A percentile compares a stretch with the other conserved stretches of the same genome.
phyloP scores from a whole-genome alignment of 1,284 basidiomycete species.

The Mycosarcoma maydis region DNA sequence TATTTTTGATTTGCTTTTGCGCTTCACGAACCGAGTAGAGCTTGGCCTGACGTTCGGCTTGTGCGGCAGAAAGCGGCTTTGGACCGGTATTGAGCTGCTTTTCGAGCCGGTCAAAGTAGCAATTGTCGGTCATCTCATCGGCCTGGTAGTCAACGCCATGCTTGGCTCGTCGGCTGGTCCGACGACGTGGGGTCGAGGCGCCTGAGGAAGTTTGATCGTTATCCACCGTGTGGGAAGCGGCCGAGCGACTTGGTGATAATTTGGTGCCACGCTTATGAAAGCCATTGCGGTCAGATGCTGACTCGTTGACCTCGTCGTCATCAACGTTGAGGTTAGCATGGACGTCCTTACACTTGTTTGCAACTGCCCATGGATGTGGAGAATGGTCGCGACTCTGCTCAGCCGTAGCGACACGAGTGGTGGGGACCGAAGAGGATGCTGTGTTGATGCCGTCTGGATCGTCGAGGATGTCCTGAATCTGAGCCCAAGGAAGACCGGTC shows the following conservation, averaged over 20 bases:
- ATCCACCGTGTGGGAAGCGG: constrained; percentile 11
- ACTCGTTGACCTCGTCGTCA: neutral
- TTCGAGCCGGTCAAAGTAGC: constrained; percentile 50
- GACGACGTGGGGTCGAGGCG: constrained; percentile 33
- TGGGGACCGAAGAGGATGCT: constrained; percentile 23
- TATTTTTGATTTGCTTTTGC: constrained; percentile 82
- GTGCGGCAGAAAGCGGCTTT: constrained; percentile 20
- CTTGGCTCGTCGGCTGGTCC: constrained; percentile 25
- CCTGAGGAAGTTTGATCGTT: constrained; percentile 23
- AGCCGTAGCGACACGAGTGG: constrained; percentile 23
- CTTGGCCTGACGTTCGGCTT: constrained; percentile 54
- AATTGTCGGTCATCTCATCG: constrained; percentile 45
- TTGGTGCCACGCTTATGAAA: constrained; percentile 17
- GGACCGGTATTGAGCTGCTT: constrained; percentile 21
- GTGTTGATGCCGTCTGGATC: constrained; percentile 44
- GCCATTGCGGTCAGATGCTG: constrained; percentile 4
- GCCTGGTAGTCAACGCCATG: constrained; percentile 36
- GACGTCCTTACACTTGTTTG: constrained; percentile 15
- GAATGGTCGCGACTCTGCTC: constrained; percentile 30
- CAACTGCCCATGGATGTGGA: constrained; percentile 31
- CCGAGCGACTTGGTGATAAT: constrained; percentile 18
- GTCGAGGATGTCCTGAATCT: constrained; percentile 50
- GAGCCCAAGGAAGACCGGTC: constrained; percentile 47
- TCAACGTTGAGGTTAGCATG: constrained; percentile 11
- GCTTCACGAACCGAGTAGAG: constrained; percentile 51